phyloP scores from a whole-genome alignment of 148 eudicot species.

The Beta vulgaris region DNA sequence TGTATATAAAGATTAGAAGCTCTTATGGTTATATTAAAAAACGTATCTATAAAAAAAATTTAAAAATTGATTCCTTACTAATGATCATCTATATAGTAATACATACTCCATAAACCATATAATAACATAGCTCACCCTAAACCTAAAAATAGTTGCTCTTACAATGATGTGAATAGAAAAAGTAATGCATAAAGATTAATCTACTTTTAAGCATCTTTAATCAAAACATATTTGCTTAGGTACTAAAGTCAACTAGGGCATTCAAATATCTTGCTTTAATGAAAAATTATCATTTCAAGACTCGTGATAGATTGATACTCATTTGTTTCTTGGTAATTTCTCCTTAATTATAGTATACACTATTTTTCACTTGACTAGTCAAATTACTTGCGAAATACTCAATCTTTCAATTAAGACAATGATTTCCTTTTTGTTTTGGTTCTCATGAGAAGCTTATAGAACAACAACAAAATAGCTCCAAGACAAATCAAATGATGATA shows the following conservation, averaged over 20 bases:
- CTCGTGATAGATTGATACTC: not conserved
- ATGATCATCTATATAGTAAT: no score
- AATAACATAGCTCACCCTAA: no score
- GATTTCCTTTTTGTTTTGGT: not conserved
- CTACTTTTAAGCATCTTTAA: no score
- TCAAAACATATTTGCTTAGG: no score
- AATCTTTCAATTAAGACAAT: not conserved
- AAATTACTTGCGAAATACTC: slow-evolving; percentile 7
- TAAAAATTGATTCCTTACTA: no score
- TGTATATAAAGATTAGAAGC: no score
- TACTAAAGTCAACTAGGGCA: not conserved
- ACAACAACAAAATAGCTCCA: not conserved
- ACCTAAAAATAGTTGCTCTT: no score
- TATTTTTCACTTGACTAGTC: not conserved
- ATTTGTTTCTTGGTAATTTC: not conserved
- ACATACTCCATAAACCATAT: no score
- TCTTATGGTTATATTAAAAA: no score
- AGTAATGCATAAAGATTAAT: not conserved
- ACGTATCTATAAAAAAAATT: no score
- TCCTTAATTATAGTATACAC: not conserved
- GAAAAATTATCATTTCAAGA: not conserved
- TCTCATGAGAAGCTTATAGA: not conserved
- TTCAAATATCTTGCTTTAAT: not conserved
- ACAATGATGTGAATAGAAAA: no score
- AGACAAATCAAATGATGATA: not conserved